Conservation (phyloP, 1,284 basidiomycete genomes). For the Cryptococcus sp. region DNA sequence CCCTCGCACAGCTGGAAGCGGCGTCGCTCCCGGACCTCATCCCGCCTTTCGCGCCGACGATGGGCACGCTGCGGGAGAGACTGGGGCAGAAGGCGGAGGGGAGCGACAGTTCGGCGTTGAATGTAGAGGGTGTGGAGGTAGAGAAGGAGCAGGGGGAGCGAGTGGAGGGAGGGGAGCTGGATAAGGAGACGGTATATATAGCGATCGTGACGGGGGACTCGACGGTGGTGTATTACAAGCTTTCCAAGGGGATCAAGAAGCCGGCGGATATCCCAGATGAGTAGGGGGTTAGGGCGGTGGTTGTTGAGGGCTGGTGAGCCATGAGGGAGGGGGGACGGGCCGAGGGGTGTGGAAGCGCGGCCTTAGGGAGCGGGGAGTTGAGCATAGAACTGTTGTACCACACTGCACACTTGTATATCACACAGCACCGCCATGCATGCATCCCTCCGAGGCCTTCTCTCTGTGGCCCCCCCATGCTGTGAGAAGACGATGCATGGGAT, state of each 20-base stretch:
- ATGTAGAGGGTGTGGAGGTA: not conserved
- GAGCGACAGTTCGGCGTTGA: not conserved
- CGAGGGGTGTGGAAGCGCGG: no score
- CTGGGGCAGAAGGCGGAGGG: conserved; percentile 6
- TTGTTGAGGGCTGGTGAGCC: not conserved
- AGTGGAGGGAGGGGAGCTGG: conserved; percentile 19
- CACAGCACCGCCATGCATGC: not conserved
- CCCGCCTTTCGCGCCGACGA: conserved; percentile 25
- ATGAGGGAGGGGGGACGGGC: not conserved
- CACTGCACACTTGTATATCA: not conserved
- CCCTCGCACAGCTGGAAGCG: conserved; percentile 19
- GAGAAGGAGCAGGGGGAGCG: conserved; percentile 2
- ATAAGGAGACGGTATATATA: conserved; percentile 46
- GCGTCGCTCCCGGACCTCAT: conserved; percentile 26
- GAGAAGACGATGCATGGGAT: no score
- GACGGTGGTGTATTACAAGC: conserved; percentile 51
- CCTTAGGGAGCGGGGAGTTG: not conserved
- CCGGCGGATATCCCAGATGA: conserved; percentile 52
- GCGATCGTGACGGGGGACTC: conserved; percentile 48
- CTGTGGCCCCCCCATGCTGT: no score
- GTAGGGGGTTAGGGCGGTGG: conserved; percentile 14
- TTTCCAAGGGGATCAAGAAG: conserved; percentile 50
- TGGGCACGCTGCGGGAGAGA: conserved; percentile 23
- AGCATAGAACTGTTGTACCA: not conserved
- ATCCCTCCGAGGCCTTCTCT: not conserved